Base-by-base conservation (phyloP, 306 rosid genomes). In the Mimosa bimucronata region DNA sequence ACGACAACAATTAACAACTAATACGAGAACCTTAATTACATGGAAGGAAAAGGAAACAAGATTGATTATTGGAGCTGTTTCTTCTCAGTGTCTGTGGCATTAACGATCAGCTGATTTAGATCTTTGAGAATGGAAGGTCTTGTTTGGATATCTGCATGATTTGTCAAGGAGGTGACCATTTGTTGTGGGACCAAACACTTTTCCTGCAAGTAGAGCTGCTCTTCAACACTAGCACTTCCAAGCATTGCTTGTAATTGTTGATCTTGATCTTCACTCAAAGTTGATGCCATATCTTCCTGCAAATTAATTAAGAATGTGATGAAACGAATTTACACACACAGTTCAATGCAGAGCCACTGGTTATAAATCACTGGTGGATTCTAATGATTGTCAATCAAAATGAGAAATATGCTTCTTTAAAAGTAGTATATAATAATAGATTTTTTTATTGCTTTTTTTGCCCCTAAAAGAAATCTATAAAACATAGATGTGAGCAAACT, bases 191-290 rank as follows among this genome's bases (percentile, higher is more conserved):
- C 90, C 78, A 95, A 50, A 57, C 98, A 92, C 81, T 48, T 87
- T 46, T 91, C 97, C 72, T 94, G 94, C 0, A 64, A 66, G 80
- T 86, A 94, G 34, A 91, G 58, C 86, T 90, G 91, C 91, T 91
- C 97, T 81, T 91, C 94, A 57, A 94, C 83, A 21, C 57, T 37
- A 9, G 94, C 78, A 18, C 90, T 88, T 53, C 79, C 76, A 41
- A 92, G 41, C 9, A 88, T 55, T 1, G 79, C 23, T 28, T 86
- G 80, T 41, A 90, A 71, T 23, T 89, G 81, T 38, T 88, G 67
- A 34, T 79, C 90, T 66, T 25, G 37, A 26, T 82, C 75, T 55
- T 82, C 83, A 64, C 9, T 72, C 74, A 76, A 65, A 66, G 79
- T 42, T 44, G 41, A 66, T 18, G 5, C 84, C 65, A 78, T 41